phyloP scores from a whole-genome alignment of 176 grass and related monocot species.

The Aechmea fasciata region DNA sequence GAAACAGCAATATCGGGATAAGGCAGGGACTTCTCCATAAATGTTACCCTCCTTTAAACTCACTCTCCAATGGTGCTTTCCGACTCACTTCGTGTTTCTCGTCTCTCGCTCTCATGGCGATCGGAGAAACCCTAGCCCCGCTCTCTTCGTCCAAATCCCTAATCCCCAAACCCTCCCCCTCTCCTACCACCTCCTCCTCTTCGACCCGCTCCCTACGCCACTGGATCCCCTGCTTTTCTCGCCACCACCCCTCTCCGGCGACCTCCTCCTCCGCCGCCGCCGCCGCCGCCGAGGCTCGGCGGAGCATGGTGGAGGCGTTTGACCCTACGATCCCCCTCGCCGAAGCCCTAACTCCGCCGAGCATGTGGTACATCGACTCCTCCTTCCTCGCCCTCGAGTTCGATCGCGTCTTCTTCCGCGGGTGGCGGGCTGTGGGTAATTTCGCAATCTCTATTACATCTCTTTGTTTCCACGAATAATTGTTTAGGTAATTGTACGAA shows the following conservation, averaged over 20 bases:
- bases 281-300: slow-evolving; percentile 6
- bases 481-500: not conserved
- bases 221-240: slow-evolving; percentile 10
- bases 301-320: slow-evolving; percentile 45
- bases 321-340: slow-evolving; percentile 46
- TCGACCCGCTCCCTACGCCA: not conserved
- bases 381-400: slow-evolving; percentile 54
- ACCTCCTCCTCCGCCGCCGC: not conserved
- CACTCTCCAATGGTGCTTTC: too few species aligned
- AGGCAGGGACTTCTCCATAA: too few species aligned
- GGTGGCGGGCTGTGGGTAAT: slow-evolving; percentile 87
- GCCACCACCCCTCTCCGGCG: not conserved
- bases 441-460: not conserved
- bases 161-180: not conserved
- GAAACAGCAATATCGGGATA: too few species aligned
- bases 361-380: slow-evolving; percentile 64
- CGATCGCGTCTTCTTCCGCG: slow-evolving; percentile 61
- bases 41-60: too few species aligned
- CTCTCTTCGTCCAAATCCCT: slow-evolving; percentile 15
- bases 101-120: slow-evolving; percentile 36
- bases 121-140: slow-evolving; percentile 17
- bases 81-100: not conserved
- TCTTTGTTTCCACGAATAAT: not conserved
- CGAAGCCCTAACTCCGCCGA: slow-evolving; percentile 55
- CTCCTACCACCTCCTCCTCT: not conserved